Base-by-base conservation (phyloP, 2,329 filamentous ascomycete species). In the Torrubiellomyces zombiae region DNA sequence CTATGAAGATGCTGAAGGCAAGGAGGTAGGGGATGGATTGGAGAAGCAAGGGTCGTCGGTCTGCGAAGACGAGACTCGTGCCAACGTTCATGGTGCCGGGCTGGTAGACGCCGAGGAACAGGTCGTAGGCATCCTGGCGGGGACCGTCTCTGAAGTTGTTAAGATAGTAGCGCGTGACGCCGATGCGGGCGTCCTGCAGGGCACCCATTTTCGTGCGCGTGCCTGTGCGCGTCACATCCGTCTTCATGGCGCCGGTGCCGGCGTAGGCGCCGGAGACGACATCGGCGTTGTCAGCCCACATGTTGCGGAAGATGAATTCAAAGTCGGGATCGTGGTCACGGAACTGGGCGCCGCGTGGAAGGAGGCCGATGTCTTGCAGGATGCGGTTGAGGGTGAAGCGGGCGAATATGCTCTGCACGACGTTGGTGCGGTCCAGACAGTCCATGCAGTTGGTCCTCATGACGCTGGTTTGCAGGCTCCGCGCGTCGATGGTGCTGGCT, bases 401-500 rank as follows among this genome's bases (percentile, higher is more conserved):
- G 7, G 80, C 89, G 30, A 98, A 69, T 78, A 95, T 93, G 49
- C 82, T 92, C 54, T 98, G 89, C 4, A 98, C 82, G 6, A 98
- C 85, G 41, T 98, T 98, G 26, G 89, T 98, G 26, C 89, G 78
- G 51, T 98, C 89, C 9, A 98, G 67, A 38, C 91, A 98, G 53
- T 98, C 89, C 89, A 98, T 98, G 56, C 89, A 98, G 50, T 98
- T 98, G 19, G 89, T 94, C 27, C 89, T 75, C 35, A 98, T 85
- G 10, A 95, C 85, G 32, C 80, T 83, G 2, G 73, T 81, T 59
- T 98, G 89, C 35, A 70, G 64, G 32, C 69, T 75, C 34, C 83
- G 74, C 17, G 82, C 69, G 39, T 95, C 86, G 9, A 94, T 63
- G 11, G 68, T 70, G 16, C 76, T 78, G 30, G 73, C 63, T 24